Conservation (phyloP, 306 rosid genomes). For the Castanospermum australe region DNA sequence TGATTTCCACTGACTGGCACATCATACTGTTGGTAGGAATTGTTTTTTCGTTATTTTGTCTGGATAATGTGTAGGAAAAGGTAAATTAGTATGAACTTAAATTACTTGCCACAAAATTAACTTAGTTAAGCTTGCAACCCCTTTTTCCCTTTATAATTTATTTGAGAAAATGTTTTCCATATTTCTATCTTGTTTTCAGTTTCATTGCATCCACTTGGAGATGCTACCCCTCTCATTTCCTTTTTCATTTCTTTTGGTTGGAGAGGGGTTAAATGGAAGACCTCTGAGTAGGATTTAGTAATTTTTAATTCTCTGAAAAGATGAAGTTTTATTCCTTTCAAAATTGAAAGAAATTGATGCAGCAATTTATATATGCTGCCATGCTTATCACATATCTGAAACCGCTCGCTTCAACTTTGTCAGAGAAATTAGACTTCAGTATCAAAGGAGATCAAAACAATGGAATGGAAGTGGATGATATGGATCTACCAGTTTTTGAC, state of each 20-base stretch:
- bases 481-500: slow-evolving; percentile 50
- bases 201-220: slow-evolving; percentile 1
- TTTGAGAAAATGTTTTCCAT: too few relatives aligned
- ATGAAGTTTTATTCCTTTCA: background rate
- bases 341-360: background rate
- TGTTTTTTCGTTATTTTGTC: background rate
- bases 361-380: background rate
- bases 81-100: background rate
- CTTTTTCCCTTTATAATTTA: background rate
- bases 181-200: background rate
- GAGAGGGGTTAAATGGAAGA: background rate
- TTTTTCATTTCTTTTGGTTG: background rate
- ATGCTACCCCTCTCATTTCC: background rate
- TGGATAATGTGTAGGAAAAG: background rate
- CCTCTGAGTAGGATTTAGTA: background rate
- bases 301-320: background rate
- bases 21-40: background rate
- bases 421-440: slow-evolving; percentile 15
- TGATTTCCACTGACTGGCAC: background rate
- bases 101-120: background rate
- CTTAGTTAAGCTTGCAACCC: background rate
- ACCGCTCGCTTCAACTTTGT: background rate
- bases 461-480: slow-evolving; percentile 44
- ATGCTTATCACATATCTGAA: background rate
- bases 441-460: slow-evolving; percentile 19